Conservation (phyloP, 2,329 filamentous ascomycete species). For the Ilyonectria destructans region DNA sequence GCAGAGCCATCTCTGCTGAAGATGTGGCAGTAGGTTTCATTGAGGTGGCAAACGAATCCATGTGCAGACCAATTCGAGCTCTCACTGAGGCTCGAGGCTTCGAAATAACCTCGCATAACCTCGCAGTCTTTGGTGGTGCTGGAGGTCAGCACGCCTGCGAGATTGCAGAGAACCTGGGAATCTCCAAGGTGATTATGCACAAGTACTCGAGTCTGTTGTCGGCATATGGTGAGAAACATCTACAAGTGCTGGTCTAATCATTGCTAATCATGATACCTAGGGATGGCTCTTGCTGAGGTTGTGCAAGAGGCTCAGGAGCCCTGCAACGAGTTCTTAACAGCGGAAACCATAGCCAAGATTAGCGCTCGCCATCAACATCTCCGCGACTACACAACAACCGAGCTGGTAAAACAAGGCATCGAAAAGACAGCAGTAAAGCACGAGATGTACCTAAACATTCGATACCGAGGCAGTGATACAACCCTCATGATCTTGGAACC, state of each 20-base stretch:
- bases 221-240: constrained; percentile 54
- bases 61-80: constrained; percentile 82
- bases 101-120: constrained; percentile 49
- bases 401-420: constrained; percentile 60
- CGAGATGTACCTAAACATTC: constrained; percentile 61
- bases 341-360: constrained; percentile 33
- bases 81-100: constrained; percentile 73
- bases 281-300: constrained; percentile 59
- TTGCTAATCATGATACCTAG: neutral
- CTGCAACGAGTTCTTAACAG: constrained; percentile 42
- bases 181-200: constrained; percentile 59
- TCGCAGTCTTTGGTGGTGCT: constrained; percentile 74
- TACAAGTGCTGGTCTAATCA: neutral
- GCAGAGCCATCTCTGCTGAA: constrained; percentile 15
- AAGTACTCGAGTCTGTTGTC: constrained; percentile 59
- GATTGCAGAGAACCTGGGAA: constrained; percentile 58
- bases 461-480: constrained; percentile 62
- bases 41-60: constrained; percentile 82
- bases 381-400: constrained; percentile 40
- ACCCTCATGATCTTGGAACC: constrained; percentile 61
- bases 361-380: constrained; percentile 50
- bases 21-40: constrained; percentile 77
- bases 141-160: constrained; percentile 74
- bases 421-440: constrained; percentile 56
- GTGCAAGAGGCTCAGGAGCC: constrained; percentile 57